Evolutionary conservation across 257 asterid species (phyloP).

Genomic region (Dorcoceras hygrometricum): DNA sequence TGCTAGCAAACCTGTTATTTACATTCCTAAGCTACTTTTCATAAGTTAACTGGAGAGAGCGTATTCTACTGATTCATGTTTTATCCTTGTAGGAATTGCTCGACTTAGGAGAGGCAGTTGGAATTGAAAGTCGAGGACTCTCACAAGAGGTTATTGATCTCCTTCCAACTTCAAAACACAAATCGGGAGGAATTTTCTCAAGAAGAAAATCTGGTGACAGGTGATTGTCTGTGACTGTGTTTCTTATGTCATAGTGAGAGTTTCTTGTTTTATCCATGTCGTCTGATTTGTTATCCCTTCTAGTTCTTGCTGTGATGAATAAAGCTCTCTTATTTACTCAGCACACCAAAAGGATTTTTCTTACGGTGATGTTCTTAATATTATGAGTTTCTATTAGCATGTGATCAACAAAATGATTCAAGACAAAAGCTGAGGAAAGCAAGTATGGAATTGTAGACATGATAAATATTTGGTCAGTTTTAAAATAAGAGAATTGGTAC

Average conservation of each 20-base stretch:
- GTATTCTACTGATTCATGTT: conserved; percentile 8
- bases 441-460: too few relatives aligned
- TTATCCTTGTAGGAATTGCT: conserved; percentile 65
- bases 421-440: background rate
- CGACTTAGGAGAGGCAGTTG: conserved; percentile 89
- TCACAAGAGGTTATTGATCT: conserved; percentile 68
- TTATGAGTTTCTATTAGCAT: background rate
- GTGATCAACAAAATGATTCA: background rate
- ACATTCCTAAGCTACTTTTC: background rate
- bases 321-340: background rate
- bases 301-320: background rate
- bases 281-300: background rate
- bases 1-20: background rate
- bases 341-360: background rate
- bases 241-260: conserved; percentile 6
- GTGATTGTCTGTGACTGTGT: conserved; percentile 25
- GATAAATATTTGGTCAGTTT: background rate
- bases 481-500: background rate
- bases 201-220: conserved; percentile 70
- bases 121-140: conserved; percentile 84
- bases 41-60: background rate
- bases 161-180: conserved; percentile 77
- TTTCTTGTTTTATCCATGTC: background rate
- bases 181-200: conserved; percentile 76
- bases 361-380: background rate